Evolutionary conservation across 78 protist species (phyloP).

Genomic region (Emiliania huxleyi): DNA sequence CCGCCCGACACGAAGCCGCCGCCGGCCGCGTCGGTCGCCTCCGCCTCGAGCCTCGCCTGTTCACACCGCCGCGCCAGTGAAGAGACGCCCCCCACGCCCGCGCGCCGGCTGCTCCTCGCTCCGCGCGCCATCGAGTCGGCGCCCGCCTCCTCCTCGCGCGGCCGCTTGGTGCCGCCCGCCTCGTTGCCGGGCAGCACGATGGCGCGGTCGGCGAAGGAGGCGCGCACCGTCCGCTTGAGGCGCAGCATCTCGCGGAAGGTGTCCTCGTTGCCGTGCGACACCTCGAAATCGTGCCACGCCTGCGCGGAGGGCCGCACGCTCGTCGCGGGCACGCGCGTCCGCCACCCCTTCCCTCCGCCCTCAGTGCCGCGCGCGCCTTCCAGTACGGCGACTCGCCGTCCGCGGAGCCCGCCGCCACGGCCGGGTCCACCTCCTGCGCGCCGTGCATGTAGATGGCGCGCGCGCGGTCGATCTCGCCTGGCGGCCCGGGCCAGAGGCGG

Average conservation of each 20-base stretch:
- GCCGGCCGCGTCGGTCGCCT: background rate
- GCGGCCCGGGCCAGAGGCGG: background rate
- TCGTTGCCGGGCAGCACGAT: background rate
- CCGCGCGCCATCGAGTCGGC: background rate
- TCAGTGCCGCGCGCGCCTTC: too few relatives aligned
- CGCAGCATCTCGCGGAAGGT: constrained; percentile 93
- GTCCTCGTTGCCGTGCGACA: constrained; percentile 92
- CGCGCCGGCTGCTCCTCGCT: too few relatives aligned
- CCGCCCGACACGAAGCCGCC: background rate
- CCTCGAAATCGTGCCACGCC: constrained; percentile 93
- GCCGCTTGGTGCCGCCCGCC: too few relatives aligned
- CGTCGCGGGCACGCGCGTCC: too few relatives aligned
- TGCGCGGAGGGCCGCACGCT: constrained; percentile 75
- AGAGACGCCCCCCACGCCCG: too few relatives aligned
- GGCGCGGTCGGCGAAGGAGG: background rate
- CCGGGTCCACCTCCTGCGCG: constrained; percentile 75
- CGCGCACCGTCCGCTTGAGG: constrained; percentile 76
- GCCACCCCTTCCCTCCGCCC: background rate
- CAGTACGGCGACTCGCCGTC: too few relatives aligned
- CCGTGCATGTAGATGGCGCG: constrained; percentile 86
- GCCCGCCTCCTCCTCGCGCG: background rate
- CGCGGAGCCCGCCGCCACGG: constrained; percentile 41
- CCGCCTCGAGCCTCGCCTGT: background rate
- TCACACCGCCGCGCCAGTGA: too few relatives aligned
- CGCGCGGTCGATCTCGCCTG: constrained; percentile 92